phyloP scores from a whole-genome alignment of 2,329 filamentous ascomycete species.

The Aspergillus sp. region DNA sequence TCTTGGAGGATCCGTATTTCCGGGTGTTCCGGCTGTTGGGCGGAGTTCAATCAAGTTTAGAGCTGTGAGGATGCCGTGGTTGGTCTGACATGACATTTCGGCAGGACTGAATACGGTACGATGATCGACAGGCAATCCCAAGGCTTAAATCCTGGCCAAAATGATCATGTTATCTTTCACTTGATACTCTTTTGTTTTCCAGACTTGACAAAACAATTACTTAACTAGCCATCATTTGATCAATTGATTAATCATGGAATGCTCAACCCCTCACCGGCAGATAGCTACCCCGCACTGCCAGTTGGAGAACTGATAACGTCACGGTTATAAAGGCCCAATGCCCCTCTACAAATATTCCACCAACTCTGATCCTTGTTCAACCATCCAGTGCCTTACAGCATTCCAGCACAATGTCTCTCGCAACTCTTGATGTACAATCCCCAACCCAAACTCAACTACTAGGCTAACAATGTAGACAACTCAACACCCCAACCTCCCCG shows the following conservation, averaged over 20 bases:
- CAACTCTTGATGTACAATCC: constrained; percentile 43
- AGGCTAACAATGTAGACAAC: constrained; percentile 23
- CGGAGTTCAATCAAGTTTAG: no score
- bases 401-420: constrained; percentile 41
- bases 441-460: background rate
- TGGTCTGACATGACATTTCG: no score
- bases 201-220: no score
- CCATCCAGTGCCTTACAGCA: background rate
- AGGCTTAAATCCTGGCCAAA: no score
- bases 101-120: no score
- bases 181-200: no score
- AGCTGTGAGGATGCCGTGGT: no score
- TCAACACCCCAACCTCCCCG: constrained; percentile 62
- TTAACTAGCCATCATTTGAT: background rate
- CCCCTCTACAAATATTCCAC: background rate
- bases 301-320: constrained; percentile 14
- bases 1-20: no score
- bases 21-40: no score
- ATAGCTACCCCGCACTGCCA: constrained; percentile 13
- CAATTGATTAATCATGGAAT: background rate
- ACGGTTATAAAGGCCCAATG: constrained; percentile 17
- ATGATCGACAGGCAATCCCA: no score
- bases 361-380: background rate
- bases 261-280: constrained; percentile 7
- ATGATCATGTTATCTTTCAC: no score